These are phyloP conservation scores for Hypoxylon lienhwacheense DNA, from an alignment of 495 filamentous ascomycete genomes.

Conservation along the genomic window DNA sequence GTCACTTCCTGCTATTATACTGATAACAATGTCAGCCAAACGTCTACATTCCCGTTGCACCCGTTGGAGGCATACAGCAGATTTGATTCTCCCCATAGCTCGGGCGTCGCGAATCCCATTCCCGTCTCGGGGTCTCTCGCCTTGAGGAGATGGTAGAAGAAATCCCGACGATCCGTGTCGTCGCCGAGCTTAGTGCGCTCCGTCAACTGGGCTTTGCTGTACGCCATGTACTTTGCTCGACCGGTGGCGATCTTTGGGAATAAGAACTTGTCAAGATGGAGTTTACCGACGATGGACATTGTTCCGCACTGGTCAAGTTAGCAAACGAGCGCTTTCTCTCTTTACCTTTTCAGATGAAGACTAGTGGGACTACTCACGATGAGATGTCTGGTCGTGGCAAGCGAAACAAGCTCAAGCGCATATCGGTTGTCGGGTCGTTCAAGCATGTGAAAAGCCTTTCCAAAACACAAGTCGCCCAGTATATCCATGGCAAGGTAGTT, in stretches of 20 bases:
- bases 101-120: conserved; percentile 63
- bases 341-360: background rate
- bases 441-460: conserved; percentile 73
- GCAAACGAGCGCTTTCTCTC: too few relatives aligned
- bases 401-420: conserved; percentile 58
- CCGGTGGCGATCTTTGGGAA: conserved; percentile 59
- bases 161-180: conserved; percentile 64
- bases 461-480: conserved; percentile 70
- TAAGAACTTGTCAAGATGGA: conserved; percentile 59
- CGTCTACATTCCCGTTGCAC: background rate
- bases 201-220: conserved; percentile 56
- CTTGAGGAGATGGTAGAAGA: conserved; percentile 62
- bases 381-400: conserved; percentile 58
- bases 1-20: conserved; percentile 62
- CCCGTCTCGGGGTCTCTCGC: conserved; percentile 64
- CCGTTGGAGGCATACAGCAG: conserved; percentile 50
- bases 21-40: conserved; percentile 14
- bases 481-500: conserved; percentile 74
- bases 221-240: conserved; percentile 58
- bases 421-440: conserved; percentile 60
- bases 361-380: conserved; percentile 50
- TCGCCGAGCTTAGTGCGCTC: conserved; percentile 58
- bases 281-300: conserved; percentile 58
- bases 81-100: conserved; percentile 73
- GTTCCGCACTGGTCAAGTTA: conserved; percentile 51